Evolutionary conservation across 345 rosid genomes (phyloP).

Genomic region (Eucalyptus virginea): DNA sequence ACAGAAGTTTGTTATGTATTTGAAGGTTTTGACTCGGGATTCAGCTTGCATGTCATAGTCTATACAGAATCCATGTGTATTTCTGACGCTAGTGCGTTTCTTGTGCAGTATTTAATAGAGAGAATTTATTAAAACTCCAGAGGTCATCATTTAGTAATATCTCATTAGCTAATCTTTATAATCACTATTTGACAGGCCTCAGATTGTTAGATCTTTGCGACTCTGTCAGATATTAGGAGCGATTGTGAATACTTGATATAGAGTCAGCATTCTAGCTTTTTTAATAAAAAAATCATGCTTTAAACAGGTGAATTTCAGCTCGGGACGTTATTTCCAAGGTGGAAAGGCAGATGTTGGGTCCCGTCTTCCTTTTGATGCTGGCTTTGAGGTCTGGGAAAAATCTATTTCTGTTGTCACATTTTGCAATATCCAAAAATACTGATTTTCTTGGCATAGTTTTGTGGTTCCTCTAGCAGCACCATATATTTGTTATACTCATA

Average conservation of each 20-base stretch:
- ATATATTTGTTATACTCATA: neutral
- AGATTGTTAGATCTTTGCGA: neutral
- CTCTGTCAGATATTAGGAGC: neutral
- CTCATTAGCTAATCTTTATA: neutral
- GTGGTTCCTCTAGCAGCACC: neutral
- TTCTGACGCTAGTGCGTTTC: neutral
- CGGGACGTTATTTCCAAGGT: conserved; percentile 81
- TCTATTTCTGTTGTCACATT: neutral
- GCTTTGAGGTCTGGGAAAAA: conserved; percentile 61
- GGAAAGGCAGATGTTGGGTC: conserved; percentile 18
- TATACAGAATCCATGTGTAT: neutral
- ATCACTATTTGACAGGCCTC: neutral
- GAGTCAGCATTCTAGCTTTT: neutral
- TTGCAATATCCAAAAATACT: neutral
- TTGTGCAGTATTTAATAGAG: neutral
- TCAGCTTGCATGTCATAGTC: neutral
- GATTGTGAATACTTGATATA: neutral
- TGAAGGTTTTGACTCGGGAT: neutral
- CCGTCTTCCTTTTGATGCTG: conserved; percentile 87
- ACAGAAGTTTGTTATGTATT: neutral
- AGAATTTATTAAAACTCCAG: neutral
- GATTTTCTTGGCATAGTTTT: neutral
- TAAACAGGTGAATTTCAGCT: conserved; percentile 87
- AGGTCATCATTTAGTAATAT: neutral
- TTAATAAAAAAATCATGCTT: neutral